Evolutionary conservation across 768 basidiomycete species (phyloP).

Genomic region (Chalciporus pseudorubinellus): DNA sequence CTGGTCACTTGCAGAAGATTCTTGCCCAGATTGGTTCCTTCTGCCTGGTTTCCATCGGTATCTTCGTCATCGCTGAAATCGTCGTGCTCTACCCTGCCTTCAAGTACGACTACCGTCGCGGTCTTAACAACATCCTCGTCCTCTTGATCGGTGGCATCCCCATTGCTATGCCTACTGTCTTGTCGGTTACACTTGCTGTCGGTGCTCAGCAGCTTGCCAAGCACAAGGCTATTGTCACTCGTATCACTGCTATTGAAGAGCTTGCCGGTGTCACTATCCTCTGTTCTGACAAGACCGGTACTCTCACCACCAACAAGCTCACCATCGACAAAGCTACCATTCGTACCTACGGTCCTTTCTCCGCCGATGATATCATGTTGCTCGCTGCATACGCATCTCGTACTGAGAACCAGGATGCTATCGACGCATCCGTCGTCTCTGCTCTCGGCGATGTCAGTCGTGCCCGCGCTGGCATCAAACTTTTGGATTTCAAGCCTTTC

Average conservation of each 20-base stretch:
- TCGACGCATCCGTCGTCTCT: constrained; percentile 82
- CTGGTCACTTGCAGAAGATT: constrained; percentile 98
- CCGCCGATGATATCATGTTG: constrained; percentile 87
- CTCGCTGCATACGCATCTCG: constrained; percentile 95
- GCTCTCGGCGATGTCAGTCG: constrained; percentile 69
- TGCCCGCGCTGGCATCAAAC: constrained; percentile 91
- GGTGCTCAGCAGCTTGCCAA: constrained; percentile 98
- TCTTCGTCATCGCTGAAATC: constrained; percentile 94
- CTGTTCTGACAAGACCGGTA: constrained; percentile 99
- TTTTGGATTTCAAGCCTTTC: constrained; percentile 99
- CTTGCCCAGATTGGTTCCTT: constrained; percentile 97
- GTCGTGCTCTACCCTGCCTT: constrained; percentile 91
- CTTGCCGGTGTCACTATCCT: constrained; percentile 97
- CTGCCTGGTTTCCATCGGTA: constrained; percentile 94
- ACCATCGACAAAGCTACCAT: constrained; percentile 94
- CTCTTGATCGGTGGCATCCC: constrained; percentile 99
- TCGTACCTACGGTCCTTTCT: constrained; percentile 86
- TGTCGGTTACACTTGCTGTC: constrained; percentile 97
- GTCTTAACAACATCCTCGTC: constrained; percentile 96
- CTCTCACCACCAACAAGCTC: constrained; percentile 98
- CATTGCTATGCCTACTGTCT: constrained; percentile 98
- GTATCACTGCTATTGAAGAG: constrained; percentile 99
- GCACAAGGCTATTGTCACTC: constrained; percentile 99
- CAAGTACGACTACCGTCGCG: constrained; percentile 86
- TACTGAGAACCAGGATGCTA: constrained; percentile 99